A percentile compares a stretch with the other conserved stretches of the same genome.
phyloP scores from a whole-genome alignment of 805 yeast genomes.

The Saccharomycopsis selenospora region DNA sequence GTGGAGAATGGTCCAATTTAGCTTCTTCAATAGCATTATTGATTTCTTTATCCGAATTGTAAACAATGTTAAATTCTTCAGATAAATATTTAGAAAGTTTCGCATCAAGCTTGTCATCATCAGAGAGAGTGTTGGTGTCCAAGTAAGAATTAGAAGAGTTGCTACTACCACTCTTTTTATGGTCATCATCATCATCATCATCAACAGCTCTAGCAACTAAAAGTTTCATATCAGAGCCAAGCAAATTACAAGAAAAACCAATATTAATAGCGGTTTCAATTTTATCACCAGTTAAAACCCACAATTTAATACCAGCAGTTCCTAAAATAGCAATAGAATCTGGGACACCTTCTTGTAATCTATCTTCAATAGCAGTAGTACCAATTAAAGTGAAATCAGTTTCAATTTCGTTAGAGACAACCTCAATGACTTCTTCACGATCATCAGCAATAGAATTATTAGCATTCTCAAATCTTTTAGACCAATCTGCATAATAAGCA shows the following conservation, averaged over 20 bases:
- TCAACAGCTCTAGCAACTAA: slow-evolving; percentile 45
- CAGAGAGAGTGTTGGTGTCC: not conserved
- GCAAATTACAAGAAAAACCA: slow-evolving; percentile 70
- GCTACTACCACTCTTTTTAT: slow-evolving; percentile 19
- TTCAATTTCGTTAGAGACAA: slow-evolving; percentile 54
- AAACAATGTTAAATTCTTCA: slow-evolving; percentile 39
- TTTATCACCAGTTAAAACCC: slow-evolving; percentile 81
- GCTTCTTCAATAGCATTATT: slow-evolving; percentile 43
- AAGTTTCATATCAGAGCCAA: slow-evolving; percentile 61
- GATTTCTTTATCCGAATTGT: slow-evolving; percentile 38
- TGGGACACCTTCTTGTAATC: slow-evolving; percentile 73
- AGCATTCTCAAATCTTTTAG: slow-evolving; percentile 48
- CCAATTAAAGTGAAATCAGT: slow-evolving; percentile 51
- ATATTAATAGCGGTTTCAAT: slow-evolving; percentile 80
- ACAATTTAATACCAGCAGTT: slow-evolving; percentile 68
- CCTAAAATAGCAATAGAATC: slow-evolving; percentile 59
- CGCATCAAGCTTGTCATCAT: slow-evolving; percentile 20
- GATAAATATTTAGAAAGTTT: slow-evolving; percentile 39
- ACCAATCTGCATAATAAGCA: slow-evolving; percentile 47
- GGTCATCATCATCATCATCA: slow-evolving; percentile 25
- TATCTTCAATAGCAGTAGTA: slow-evolving; percentile 78
- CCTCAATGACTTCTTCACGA: slow-evolving; percentile 51
- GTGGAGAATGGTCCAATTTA: slow-evolving; percentile 55
- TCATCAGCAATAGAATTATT: slow-evolving; percentile 44
- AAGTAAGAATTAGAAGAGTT: not conserved